phyloP scores from a whole-genome alignment of 768 basidiomycete species.

The Dendrothele bispora region DNA sequence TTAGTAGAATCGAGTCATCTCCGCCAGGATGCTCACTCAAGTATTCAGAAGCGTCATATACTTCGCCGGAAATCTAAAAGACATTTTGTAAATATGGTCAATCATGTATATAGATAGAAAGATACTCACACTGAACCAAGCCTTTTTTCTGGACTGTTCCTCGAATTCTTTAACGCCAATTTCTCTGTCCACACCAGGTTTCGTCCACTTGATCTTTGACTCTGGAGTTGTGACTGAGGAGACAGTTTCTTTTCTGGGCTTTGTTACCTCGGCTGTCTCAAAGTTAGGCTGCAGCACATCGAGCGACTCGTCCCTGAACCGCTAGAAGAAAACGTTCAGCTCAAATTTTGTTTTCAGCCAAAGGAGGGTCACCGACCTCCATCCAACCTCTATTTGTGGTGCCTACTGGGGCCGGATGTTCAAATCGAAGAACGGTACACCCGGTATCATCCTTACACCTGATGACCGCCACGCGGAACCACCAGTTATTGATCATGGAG shows the following conservation, averaged over 20 bases:
- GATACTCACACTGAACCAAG: no score
- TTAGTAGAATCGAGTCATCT: conserved; percentile 49
- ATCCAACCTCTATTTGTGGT: conserved; percentile 57
- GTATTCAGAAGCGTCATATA: conserved; percentile 53
- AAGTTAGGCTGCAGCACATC: conserved; percentile 46
- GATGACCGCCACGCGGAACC: conserved; percentile 56
- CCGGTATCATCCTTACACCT: conserved; percentile 24
- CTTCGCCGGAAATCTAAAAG: conserved; percentile 16
- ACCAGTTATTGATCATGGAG: conserved; percentile 53
- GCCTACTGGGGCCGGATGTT: conserved; percentile 59
- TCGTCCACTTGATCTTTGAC: conserved; percentile 24
- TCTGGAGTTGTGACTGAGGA: no score
- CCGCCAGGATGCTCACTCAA: conserved; percentile 62
- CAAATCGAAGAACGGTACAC: conserved; percentile 60
- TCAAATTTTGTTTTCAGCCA: no score
- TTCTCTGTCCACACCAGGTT: conserved; percentile 40
- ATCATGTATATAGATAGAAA: no score
- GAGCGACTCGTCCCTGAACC: conserved; percentile 44
- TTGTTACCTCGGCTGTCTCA: conserved; percentile 7
- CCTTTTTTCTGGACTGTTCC: neutral
- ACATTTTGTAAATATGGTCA: no score
- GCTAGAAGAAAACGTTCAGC: conserved; percentile 25
- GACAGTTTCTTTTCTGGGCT: neutral
- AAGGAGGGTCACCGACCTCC: no score
- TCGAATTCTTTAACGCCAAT: conserved; percentile 24